Evolutionary conservation across 2,329 filamentous ascomycete species (phyloP).

Genomic region (Zymoseptoria pseudotritici): DNA sequence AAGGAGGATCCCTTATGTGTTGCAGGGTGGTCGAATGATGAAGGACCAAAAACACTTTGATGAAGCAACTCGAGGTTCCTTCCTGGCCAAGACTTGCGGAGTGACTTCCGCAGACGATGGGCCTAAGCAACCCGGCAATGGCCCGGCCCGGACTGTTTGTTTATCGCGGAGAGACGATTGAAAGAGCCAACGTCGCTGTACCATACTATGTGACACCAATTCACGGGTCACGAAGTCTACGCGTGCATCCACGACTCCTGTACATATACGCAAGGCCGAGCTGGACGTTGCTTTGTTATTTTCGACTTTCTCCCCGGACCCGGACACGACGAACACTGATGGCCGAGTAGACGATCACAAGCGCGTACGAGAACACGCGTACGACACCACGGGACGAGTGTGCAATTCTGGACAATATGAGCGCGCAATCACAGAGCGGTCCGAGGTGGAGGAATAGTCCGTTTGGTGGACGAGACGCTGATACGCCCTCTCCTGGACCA

Average conservation of each 20-base stretch:
- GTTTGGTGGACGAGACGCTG: conserved; percentile 57
- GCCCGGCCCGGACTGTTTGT: background rate
- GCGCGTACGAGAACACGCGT: conserved; percentile 13
- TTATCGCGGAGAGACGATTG: background rate
- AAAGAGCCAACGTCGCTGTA: background rate
- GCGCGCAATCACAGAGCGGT: conserved; percentile 51
- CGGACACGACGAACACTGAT: background rate
- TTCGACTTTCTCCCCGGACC: background rate
- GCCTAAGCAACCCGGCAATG: background rate
- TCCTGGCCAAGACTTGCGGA: background rate
- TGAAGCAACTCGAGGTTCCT: background rate
- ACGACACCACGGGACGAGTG: conserved; percentile 14
- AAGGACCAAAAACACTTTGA: background rate
- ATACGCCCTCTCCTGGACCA: conserved; percentile 58
- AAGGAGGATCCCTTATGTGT: background rate
- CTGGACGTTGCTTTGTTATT: background rate
- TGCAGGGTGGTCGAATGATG: background rate
- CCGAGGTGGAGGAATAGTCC: conserved; percentile 73
- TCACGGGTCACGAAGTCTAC: background rate
- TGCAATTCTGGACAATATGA: conserved; percentile 35
- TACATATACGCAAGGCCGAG: conserved; percentile 8
- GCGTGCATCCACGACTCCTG: background rate
- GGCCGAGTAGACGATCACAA: conserved; percentile 5
- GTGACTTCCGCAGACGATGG: background rate
- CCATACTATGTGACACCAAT: background rate